Base-by-base conservation (phyloP, 805 yeast genomes). In the Geotrichum ghanense region DNA sequence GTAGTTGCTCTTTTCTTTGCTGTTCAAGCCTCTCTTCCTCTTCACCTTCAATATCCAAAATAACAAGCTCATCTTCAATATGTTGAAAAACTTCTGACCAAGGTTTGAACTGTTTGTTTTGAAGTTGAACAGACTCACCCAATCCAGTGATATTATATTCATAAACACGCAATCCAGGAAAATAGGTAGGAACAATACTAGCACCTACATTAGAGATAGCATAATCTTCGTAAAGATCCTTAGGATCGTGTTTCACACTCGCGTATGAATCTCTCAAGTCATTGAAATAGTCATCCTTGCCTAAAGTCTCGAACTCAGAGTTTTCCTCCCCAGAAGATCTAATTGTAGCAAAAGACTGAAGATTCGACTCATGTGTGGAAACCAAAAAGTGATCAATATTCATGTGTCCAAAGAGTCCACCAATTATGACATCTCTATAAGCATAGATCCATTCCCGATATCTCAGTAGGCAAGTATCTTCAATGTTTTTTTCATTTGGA, bases 351-450 rank as follows among this genome's bases (percentile, higher is more conserved):
- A 20, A 35, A 5, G 25, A 22, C 6, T 5, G 7, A n/a, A 5
- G 4, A 21, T 22, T 39, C 17, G 42, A 12, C 17, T 39, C 24
- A 17, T 20, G 42, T 10, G 23, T 22, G 6, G 42, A 39, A 64
- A 86, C 90, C 50, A 82, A 67, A 60, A 83, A 85, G 65, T 86
- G 95, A 59, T 87, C 95, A 46, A 85, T 69, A 62, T 86, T 86
- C 95, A 86, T 86, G 60, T 86, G 95, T 0, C 95, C 95, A 60
- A 75, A 86, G 24, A 86, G 65, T 9, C 89, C 87, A 17, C 95
- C 95, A 51, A 87, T 70, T 22, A 86, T 82, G 37, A 86, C 74
- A 60, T 86, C 95, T 53, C 94, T 70, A 59, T 81, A 86, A 59
- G 85, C 95, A 56, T 84, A 77, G 27, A 79, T 65, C 95, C 95